Evolutionary conservation across 129 eudicot genomes (phyloP), one percentile per base, ranked within the genome.

Genomic region (Chrysanthemum seticuspe): DNA sequence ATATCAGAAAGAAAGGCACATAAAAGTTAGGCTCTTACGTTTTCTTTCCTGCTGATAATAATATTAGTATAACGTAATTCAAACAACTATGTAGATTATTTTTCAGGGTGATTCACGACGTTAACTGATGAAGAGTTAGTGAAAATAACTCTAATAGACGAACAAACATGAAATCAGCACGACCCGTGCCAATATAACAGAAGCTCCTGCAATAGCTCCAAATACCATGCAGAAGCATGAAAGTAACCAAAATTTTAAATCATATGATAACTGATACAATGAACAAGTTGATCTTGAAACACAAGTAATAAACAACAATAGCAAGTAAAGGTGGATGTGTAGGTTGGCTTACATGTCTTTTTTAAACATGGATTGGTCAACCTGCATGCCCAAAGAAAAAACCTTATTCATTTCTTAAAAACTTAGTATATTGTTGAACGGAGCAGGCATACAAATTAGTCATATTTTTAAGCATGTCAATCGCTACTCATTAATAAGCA

Each of bases 1-100:
- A 64, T 88, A 64, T 51, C 25, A 73, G 51, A 18, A 45, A 62
- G 16, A 8, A 5, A 58, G 3, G 18, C 1, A 61, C 5, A 72
- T 48, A 10, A 54, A 58, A 63, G 11, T 34, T n/a, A 25, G 29
- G 51, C n/a, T 12, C 23, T 13, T 49, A 27, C 45, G 18, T 52
- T 13, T 63, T 27, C 12, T 18, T 15, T 36, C 40, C 44, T 25
- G 6, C 50, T 4, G 18, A 76, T 60, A 67, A 72, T 60, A 31
- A 9, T 29, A 31, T 23, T 19, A 19, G 21, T 13, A 47, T 3
- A 16, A 72, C 15, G 52, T 15, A 0, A 18, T 54, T n/a, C 60
- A 31, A 31, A 31, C 0, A 34, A 1, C 4, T 34, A 4, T 34
- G 40, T 19, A 0, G 21, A 19, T 19, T 19, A 19, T 19, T 19